Evolutionary conservation across 768 basidiomycete genomes (phyloP).

Genomic region (Calvatia gigantea): DNA sequence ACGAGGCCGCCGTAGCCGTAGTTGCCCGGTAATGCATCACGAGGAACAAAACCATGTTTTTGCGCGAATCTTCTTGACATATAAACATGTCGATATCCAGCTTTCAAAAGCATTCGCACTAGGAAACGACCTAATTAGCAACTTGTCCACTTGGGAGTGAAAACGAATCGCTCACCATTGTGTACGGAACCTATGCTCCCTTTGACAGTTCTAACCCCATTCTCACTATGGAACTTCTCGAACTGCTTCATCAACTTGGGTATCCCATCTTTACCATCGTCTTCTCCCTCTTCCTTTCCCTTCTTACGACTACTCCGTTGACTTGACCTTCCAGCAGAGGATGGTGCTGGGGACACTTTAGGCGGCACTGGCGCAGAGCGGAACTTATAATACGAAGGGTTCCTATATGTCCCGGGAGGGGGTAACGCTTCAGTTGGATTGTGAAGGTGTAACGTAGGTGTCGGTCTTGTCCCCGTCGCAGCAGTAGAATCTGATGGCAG

Average conservation of each 20-base stretch:
- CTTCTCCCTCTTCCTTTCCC: slow-evolving; percentile 16
- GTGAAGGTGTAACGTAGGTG: slow-evolving; percentile 61
- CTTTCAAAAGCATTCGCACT: slow-evolving; percentile 94
- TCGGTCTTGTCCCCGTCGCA: slow-evolving; percentile 19
- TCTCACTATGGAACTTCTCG: slow-evolving; percentile 82
- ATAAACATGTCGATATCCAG: slow-evolving; percentile 91
- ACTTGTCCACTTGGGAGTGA: not conserved
- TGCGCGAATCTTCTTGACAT: slow-evolving; percentile 92
- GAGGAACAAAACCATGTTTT: slow-evolving; percentile 83
- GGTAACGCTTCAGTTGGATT: slow-evolving; percentile 61
- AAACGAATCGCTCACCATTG: slow-evolving; percentile 52
- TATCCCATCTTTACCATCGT: slow-evolving; percentile 40
- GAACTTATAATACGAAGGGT: slow-evolving; percentile 71
- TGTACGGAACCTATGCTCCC: slow-evolving; percentile 90
- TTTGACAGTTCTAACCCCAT: slow-evolving; percentile 89
- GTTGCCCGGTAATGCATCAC: slow-evolving; percentile 82
- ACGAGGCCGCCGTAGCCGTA: slow-evolving; percentile 93
- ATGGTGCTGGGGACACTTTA: slow-evolving; percentile 18
- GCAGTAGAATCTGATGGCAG: slow-evolving; percentile 16
- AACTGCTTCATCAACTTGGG: slow-evolving; percentile 75
- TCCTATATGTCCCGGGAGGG: slow-evolving; percentile 58
- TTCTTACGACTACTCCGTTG: slow-evolving; percentile 30
- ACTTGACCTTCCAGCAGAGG: slow-evolving; percentile 22
- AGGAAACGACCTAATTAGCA: not conserved
- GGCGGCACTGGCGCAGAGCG: slow-evolving; percentile 34